phyloP scores from a whole-genome alignment of 1,284 basidiomycete species.

The Hypsizygus ulmarius region DNA sequence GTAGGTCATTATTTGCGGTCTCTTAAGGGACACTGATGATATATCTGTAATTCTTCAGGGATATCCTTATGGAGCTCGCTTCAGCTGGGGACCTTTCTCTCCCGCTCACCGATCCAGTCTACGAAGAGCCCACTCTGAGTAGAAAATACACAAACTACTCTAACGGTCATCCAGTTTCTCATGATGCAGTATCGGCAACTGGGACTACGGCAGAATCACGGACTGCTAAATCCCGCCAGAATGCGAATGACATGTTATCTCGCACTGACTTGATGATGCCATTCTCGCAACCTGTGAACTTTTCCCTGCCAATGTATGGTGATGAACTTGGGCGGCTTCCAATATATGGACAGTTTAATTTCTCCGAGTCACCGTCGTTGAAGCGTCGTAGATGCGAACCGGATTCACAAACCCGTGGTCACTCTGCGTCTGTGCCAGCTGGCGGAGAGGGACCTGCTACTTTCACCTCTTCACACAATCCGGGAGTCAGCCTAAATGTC shows the following conservation, averaged over 20 bases:
- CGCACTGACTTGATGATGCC: slow-evolving; percentile 1
- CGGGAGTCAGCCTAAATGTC: too few relatives aligned
- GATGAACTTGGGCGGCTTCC: slow-evolving; percentile 32
- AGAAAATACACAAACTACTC: slow-evolving; percentile 40
- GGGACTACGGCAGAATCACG: slow-evolving; percentile 3
- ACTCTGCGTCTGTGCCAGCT: neutral
- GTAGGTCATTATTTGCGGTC: too few relatives aligned
- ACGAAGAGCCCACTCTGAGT: slow-evolving; percentile 30
- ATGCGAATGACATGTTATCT: too few relatives aligned
- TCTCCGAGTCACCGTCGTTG: slow-evolving; percentile 17
- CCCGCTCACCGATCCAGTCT: slow-evolving; percentile 29
- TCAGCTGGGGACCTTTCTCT: slow-evolving; percentile 55
- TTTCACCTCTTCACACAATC: too few relatives aligned
- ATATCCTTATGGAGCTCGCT: slow-evolving; percentile 57
- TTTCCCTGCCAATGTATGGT: slow-evolving; percentile 25
- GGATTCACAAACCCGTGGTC: neutral
- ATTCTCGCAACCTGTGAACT: slow-evolving; percentile 15
- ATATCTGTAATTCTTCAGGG: slow-evolving; percentile 34
- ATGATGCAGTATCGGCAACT: neutral
- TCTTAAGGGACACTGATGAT: slow-evolving; percentile 6
- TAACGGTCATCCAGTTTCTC: slow-evolving; percentile 36
- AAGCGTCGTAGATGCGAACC: neutral
- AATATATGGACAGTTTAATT: slow-evolving; percentile 32
- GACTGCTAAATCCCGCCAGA: too few relatives aligned
- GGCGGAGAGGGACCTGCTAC: slow-evolving; percentile 1